phyloP scores from a whole-genome alignment of 225 moss, liverwort and hornwort species.

The Pseudoscleropodium purum region DNA sequence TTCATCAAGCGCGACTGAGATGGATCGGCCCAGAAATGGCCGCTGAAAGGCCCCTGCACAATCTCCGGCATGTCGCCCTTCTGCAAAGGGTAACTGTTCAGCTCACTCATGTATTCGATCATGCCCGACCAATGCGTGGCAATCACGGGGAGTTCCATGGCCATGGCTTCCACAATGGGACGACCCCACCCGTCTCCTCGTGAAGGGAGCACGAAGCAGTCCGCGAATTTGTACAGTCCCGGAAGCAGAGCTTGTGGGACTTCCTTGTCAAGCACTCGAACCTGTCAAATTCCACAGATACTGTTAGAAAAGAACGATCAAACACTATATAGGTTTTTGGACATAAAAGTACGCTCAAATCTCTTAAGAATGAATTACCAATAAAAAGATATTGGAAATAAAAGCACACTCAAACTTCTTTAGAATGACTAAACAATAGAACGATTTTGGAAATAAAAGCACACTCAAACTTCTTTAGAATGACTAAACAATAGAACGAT shows the following conservation, averaged over 20 bases:
- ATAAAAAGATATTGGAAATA: neutral
- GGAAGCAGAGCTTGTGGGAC: constrained; percentile 20
- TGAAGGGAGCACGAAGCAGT: constrained; percentile 31
- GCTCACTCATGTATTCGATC: constrained; percentile 31
- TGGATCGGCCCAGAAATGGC: constrained; percentile 37
- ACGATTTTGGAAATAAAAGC: no score
- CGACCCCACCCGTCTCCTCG: constrained; percentile 34
- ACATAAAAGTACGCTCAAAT: neutral
- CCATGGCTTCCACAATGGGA: constrained; percentile 37
- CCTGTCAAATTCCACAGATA: neutral
- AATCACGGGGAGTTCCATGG: constrained; percentile 41
- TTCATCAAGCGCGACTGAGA: constrained; percentile 6
- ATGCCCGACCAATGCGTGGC: constrained; percentile 30
- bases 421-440: no score
- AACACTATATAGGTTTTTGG: neutral
- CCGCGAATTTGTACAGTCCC: constrained; percentile 24
- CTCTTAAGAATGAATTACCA: neutral
- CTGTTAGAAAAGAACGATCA: neutral
- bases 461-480: neutral
- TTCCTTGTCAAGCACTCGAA: constrained; percentile 23
- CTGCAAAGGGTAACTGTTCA: constrained; percentile 24
- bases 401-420: no score
- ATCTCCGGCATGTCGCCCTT: constrained; percentile 17
- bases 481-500: neutral
- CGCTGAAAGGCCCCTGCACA: constrained; percentile 2